Conservation (phyloP, 2,329 filamentous ascomycete species). For the Lasiodiplodia citricola region DNA sequence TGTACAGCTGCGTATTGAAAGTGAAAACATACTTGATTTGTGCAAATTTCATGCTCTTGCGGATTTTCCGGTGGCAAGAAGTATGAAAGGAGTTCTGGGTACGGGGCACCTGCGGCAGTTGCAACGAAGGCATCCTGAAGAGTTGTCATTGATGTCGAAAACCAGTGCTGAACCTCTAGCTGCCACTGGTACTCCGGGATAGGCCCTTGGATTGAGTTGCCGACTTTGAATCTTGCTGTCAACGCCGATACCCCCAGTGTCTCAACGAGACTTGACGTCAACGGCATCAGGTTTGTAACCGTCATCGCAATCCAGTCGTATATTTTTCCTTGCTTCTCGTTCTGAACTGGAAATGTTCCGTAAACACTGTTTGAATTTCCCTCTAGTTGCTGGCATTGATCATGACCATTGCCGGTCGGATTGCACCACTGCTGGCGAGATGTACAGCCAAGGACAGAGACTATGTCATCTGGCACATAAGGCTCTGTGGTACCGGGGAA, state of each 20-base stretch:
- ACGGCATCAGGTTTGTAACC: not conserved
- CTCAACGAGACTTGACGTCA: not conserved
- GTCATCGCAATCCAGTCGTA: constrained; percentile 9
- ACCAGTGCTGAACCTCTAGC: constrained; percentile 27
- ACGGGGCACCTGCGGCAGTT: constrained; percentile 12
- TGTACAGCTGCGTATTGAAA: constrained; percentile 19
- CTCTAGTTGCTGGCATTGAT: not conserved
- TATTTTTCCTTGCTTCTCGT: not conserved
- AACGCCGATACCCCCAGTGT: constrained; percentile 2
- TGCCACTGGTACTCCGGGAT: constrained; percentile 29
- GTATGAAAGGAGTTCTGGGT: not conserved
- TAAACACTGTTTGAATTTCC: too few species aligned
- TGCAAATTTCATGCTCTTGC: constrained; percentile 7
- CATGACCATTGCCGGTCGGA: not conserved
- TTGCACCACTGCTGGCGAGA: not conserved
- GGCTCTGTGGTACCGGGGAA: not conserved
- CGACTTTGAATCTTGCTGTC: constrained; percentile 4
- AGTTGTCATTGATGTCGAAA: constrained; percentile 22
- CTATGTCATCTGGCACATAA: not conserved
- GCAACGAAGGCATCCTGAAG: constrained; percentile 27
- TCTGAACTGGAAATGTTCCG: not conserved
- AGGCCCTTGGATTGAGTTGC: constrained; percentile 1
- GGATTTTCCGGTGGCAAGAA: not conserved
- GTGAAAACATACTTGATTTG: constrained; percentile 22
- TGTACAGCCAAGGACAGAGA: not conserved